Evolutionary conservation across 805 yeast species (phyloP).

Genomic region (Ogataea paradorogensis): DNA sequence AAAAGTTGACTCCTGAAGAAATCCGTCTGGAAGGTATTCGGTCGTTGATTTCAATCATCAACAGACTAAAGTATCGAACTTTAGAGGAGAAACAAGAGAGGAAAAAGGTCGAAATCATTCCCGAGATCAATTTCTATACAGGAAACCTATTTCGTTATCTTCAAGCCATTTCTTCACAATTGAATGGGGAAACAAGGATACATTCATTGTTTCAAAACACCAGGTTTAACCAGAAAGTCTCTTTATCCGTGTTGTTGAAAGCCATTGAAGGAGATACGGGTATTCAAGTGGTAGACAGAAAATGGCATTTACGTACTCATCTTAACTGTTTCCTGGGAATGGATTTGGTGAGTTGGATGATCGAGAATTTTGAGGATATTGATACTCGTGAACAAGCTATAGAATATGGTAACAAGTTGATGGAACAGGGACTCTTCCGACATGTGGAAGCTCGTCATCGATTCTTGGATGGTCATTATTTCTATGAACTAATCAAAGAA

Average conservation of each 20-base stretch:
- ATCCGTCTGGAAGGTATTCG: slow-evolving; percentile 88
- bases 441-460: slow-evolving; percentile 84
- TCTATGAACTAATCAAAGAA: slow-evolving; percentile 67
- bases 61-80: slow-evolving; percentile 51
- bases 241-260: slow-evolving; percentile 51
- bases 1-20: slow-evolving; percentile 75
- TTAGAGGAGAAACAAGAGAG: slow-evolving; percentile 38
- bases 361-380: slow-evolving; percentile 75
- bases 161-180: slow-evolving; percentile 32
- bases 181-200: slow-evolving; percentile 17
- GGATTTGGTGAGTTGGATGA: slow-evolving; percentile 82
- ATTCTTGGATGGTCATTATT: slow-evolving; percentile 90
- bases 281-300: slow-evolving; percentile 67
- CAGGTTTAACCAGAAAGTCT: slow-evolving; percentile 46
- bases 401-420: slow-evolving; percentile 70
- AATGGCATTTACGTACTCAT: slow-evolving; percentile 88
- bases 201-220: slow-evolving; percentile 25
- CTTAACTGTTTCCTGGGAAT: slow-evolving; percentile 78
- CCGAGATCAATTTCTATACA: slow-evolving; percentile 83
- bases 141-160: slow-evolving; percentile 75
- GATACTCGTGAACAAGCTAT: slow-evolving; percentile 81
- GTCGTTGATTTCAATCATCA: slow-evolving; percentile 59
- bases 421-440: slow-evolving; percentile 67
- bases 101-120: slow-evolving; percentile 49
- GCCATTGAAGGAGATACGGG: slow-evolving; percentile 68